Percentiles rank a stretch among this genome's conserved stretches.
Conservation (phyloP, 2,329 filamentous ascomycete species). For the Ilyonectria sp. region DNA sequence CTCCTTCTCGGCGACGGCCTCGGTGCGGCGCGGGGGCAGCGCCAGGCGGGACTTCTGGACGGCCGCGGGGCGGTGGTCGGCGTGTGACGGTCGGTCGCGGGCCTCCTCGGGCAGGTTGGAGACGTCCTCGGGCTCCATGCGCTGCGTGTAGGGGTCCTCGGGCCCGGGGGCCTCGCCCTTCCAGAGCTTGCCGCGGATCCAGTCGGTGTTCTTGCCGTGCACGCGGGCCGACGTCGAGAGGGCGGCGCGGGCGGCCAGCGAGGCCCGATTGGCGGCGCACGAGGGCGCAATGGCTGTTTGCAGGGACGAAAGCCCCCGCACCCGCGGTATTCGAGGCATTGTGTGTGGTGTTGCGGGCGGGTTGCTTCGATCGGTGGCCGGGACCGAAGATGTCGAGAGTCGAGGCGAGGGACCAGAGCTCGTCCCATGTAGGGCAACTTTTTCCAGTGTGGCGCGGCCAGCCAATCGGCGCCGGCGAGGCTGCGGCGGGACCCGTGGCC, state of each 20-base stretch:
- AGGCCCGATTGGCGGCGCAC: slow-evolving; percentile 43
- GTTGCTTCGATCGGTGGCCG: slow-evolving; percentile 8
- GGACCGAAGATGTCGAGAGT: slow-evolving; percentile 34
- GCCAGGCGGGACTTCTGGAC: slow-evolving; percentile 50
- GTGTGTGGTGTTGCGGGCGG: slow-evolving; percentile 30
- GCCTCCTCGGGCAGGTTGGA: slow-evolving; percentile 53
- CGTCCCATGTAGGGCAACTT: slow-evolving; percentile 41
- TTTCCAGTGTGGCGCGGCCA: slow-evolving; percentile 41
- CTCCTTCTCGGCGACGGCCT: slow-evolving; percentile 53
- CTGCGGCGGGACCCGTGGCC: slow-evolving; percentile 32
- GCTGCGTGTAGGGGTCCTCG: slow-evolving; percentile 58
- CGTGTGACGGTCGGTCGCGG: slow-evolving; percentile 35
- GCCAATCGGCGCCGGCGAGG: slow-evolving; percentile 48
- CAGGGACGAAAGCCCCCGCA: slow-evolving; percentile 53
- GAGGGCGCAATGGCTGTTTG: slow-evolving; percentile 44
- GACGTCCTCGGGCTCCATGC: slow-evolving; percentile 44
- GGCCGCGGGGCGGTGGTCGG: slow-evolving; percentile 42
- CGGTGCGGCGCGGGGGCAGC: slow-evolving; percentile 53
- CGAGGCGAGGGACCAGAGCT: slow-evolving; percentile 27
- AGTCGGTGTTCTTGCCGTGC: slow-evolving; percentile 54
- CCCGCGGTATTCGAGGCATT: slow-evolving; percentile 62
- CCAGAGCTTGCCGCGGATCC: slow-evolving; percentile 59
- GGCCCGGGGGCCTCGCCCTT: slow-evolving; percentile 57
- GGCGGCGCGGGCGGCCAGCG: slow-evolving; percentile 47
- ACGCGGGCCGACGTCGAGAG: slow-evolving; percentile 55